A percentile compares a stretch with the other conserved stretches of the same genome.
These are phyloP conservation scores for Exobasidium cylindrosporum DNA, from an alignment of 1,284 basidiomycete species.

Conservation along the genomic window DNA sequence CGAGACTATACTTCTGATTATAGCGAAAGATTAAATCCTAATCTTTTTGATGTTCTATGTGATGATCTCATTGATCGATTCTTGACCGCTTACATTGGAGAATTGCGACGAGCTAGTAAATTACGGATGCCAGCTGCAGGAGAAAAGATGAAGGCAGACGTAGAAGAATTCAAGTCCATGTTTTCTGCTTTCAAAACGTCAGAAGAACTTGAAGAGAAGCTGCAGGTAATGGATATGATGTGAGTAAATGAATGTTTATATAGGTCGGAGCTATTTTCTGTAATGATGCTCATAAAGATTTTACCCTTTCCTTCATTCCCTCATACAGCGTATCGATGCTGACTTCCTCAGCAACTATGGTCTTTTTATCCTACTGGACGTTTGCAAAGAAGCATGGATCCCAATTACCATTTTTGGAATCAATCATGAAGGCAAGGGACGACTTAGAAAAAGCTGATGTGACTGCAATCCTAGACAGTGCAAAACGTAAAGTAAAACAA, in stretches of 20 bases:
- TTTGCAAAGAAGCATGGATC: slow-evolving; percentile 96
- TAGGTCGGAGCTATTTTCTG: no score
- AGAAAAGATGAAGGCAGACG: slow-evolving; percentile 77
- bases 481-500: slow-evolving; percentile 77
- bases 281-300: slow-evolving; percentile 6
- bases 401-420: slow-evolving; percentile 85
- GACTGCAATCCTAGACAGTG: slow-evolving; percentile 89
- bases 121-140: slow-evolving; percentile 80
- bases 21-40: slow-evolving; percentile 82
- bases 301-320: neutral
- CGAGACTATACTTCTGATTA: slow-evolving; percentile 93
- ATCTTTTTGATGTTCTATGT: slow-evolving; percentile 83
- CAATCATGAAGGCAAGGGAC: slow-evolving; percentile 80
- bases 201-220: slow-evolving; percentile 75
- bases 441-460: slow-evolving; percentile 84
- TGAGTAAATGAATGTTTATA: slow-evolving; percentile 15
- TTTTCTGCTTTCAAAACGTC: slow-evolving; percentile 76
- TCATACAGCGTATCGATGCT: slow-evolving; percentile 72
- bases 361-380: slow-evolving; percentile 84
- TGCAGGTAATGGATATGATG: slow-evolving; percentile 76
- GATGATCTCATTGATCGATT: slow-evolving; percentile 91
- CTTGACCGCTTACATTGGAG: slow-evolving; percentile 84
- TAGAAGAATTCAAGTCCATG: slow-evolving; percentile 73
- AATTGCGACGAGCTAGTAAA: slow-evolving; percentile 79
- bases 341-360: slow-evolving; percentile 84